Evolutionary conservation across 2,329 filamentous ascomycete species (phyloP), one percentile per base, ranked within the genome.

Genomic region (Moelleriella libera): DNA sequence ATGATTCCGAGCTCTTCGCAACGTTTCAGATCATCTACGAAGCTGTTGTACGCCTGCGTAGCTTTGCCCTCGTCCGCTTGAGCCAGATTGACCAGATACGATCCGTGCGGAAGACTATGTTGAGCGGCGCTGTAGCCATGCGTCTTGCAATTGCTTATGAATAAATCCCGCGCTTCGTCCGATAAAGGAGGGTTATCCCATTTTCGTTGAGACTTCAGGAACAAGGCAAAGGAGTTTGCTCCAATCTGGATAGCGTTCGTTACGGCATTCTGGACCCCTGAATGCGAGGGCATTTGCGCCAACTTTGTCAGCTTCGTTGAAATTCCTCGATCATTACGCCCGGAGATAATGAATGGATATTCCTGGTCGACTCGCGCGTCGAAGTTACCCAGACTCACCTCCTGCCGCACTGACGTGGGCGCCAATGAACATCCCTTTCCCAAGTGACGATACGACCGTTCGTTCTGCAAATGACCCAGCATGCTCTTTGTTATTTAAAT

Each of bases 171-270:
- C 47, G 83, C 77, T 30, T 84, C 80, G 40, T 78, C 65, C 30
- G 83, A 73, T 5, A 98, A 72, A 1, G 85, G 77, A 7, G 89
- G 87, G 57, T 84, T 94, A 30, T 78, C 74, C 92, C 92, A 98
- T 69, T 95, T 97, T 48, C 89, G 82, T 64, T 98, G 92, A 0
- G 87, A 94, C 63, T 97, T 97, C 55, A 98, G 75, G 68, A 98
- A 98, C 21, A 97, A 72, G 4, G 92, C 92, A 56, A 97, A 94
- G 8, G 89, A 80, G 61, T 97, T 98, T 52, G 85, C 89, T 47
- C 89, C 89, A 53, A 95, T 88, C 45, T 88, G 76, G 2, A 82
- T 61, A 43, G 84, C 78, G 56, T 95, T 94, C 28, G 74, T 70
- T 49, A 97, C 74, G 0, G 89, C 76, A 63, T 97, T 96, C 49